Evolutionary conservation across 345 rosid species (phyloP).

Genomic region (Corchorus capsularis): DNA sequence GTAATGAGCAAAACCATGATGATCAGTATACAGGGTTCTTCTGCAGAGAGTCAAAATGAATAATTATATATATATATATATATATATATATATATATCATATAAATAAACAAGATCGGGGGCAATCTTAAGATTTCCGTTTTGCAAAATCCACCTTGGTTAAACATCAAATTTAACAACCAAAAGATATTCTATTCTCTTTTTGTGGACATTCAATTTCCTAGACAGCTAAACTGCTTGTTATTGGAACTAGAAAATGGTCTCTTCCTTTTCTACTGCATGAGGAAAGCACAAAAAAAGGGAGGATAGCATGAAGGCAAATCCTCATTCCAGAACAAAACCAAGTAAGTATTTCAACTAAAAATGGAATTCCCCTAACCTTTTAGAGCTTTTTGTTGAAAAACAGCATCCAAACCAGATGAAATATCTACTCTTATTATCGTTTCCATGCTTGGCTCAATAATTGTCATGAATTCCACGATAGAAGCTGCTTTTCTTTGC

Average conservation of each 20-base stretch:
- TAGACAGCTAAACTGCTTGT: not conserved
- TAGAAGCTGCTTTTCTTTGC: conserved; percentile 69
- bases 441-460: conserved; percentile 46
- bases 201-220: not conserved
- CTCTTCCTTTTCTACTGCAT: not conserved
- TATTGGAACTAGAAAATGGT: not conserved
- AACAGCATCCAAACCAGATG: conserved; percentile 57
- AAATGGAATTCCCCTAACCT: conserved; percentile 40
- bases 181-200: not conserved
- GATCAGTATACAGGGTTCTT: not conserved
- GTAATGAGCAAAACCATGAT: not conserved
- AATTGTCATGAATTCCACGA: conserved; percentile 61
- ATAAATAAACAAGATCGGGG: not conserved
- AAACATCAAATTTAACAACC: not conserved
- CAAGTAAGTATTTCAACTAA: not conserved
- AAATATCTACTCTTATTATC: conserved; percentile 48
- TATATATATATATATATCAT: too few relatives aligned
- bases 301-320: not conserved
- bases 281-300: not conserved
- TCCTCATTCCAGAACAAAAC: not conserved
- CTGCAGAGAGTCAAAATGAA: not conserved
- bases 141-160: not conserved
- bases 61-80: too few relatives aligned
- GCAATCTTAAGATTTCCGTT: too few relatives aligned
- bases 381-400: conserved; percentile 58